Evolutionary conservation across 768 basidiomycete species (phyloP).

Genomic region (Amanita subjunquillea): DNA sequence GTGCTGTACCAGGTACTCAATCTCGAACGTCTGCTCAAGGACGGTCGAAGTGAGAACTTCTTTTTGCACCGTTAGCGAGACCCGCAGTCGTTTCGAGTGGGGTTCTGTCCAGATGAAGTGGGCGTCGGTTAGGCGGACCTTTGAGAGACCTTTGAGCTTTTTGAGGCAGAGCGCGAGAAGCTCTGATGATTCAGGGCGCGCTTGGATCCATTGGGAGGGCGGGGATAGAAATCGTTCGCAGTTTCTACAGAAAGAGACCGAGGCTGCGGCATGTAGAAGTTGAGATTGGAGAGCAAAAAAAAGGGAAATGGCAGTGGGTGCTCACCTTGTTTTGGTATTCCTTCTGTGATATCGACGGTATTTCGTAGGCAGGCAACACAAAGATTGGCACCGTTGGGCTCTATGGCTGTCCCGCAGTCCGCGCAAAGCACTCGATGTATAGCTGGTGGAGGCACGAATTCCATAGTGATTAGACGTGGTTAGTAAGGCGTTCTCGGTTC

Average conservation of each 20-base stretch:
- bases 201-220: constrained; percentile 77
- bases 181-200: constrained; percentile 85
- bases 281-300: background rate
- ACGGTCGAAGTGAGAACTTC: constrained; percentile 94
- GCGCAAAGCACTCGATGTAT: constrained; percentile 82
- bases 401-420: constrained; percentile 86
- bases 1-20: constrained; percentile 90
- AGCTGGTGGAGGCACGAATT: constrained; percentile 65
- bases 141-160: constrained; percentile 88
- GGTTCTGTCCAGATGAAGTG: constrained; percentile 99
- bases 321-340: constrained; percentile 88
- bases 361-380: constrained; percentile 86
- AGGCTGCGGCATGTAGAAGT: constrained; percentile 35
- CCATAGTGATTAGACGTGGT: constrained; percentile 36
- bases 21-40: constrained; percentile 94
- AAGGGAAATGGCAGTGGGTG: background rate
- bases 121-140: constrained; percentile 95
- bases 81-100: constrained; percentile 84
- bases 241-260: constrained; percentile 88
- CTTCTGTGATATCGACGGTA: constrained; percentile 97
- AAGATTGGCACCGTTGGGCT: constrained; percentile 87
- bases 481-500: background rate
- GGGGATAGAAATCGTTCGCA: constrained; percentile 95
- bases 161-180: constrained; percentile 90
- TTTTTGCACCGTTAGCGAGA: constrained; percentile 97